Percentiles rank a stretch among this genome's conserved stretches.
phyloP scores from a whole-genome alignment of 257 asterid genomes.

The Solanum piurae region DNA sequence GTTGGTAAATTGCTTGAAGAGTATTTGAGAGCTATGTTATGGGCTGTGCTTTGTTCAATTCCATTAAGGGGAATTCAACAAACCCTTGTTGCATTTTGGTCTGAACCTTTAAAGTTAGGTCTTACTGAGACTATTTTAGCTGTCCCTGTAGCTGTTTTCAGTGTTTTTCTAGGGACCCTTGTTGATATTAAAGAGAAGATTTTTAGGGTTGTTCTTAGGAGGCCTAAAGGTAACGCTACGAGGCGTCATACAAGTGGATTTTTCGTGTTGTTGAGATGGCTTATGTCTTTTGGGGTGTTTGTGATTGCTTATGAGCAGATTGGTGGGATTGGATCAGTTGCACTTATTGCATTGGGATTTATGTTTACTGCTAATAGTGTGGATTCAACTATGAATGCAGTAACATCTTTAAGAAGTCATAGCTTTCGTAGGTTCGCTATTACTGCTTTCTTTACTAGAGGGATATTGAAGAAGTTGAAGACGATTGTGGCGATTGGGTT shows the following conservation, averaged over 20 bases:
- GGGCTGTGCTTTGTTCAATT: slow-evolving; percentile 94
- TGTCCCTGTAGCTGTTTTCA: slow-evolving; percentile 67
- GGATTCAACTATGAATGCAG: slow-evolving; percentile 66
- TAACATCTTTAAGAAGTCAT: slow-evolving; percentile 54
- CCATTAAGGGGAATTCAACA: slow-evolving; percentile 88
- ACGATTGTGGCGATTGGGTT: slow-evolving; percentile 79
- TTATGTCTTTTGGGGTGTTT: slow-evolving; percentile 82
- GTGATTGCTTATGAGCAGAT: slow-evolving; percentile 66
- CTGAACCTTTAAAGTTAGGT: slow-evolving; percentile 73
- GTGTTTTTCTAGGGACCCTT: slow-evolving; percentile 67
- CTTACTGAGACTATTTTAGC: slow-evolving; percentile 86
- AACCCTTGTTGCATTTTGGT: slow-evolving; percentile 81
- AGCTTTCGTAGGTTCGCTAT: slow-evolving; percentile 62
- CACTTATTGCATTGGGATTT: slow-evolving; percentile 56
- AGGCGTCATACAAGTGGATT: slow-evolving; percentile 68
- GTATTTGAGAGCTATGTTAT: slow-evolving; percentile 69
- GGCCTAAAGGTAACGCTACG: slow-evolving; percentile 16
- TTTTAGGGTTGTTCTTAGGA: slow-evolving; percentile 34
- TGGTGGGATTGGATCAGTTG: slow-evolving; percentile 53
- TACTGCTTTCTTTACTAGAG: slow-evolving; percentile 67
- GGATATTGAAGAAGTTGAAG: slow-evolving; percentile 53
- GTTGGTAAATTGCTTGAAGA: slow-evolving; percentile 71
- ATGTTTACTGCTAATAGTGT: slow-evolving; percentile 49
- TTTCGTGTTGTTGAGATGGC: slow-evolving; percentile 56
- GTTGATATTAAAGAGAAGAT: slow-evolving; percentile 53